Evolutionary conservation across 345 rosid species (phyloP).

Genomic region (Gossypium thurberi): DNA sequence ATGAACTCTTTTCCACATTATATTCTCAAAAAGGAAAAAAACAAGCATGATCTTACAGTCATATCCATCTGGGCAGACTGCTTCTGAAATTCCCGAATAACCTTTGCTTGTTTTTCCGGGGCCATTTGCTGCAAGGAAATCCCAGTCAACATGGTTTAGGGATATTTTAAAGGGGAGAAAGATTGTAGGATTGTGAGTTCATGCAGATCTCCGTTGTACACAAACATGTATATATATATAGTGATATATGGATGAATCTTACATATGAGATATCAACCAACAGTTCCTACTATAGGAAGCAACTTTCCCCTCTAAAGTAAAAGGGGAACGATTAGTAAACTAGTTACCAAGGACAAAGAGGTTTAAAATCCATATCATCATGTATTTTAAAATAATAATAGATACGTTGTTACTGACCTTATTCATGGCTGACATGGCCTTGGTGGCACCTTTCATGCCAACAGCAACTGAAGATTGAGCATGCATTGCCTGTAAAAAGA

Average conservation of each 20-base stretch:
- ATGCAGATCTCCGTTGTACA: background rate
- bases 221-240: background rate
- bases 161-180: background rate
- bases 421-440: conserved; percentile 85
- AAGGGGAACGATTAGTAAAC: background rate
- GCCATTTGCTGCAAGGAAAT: conserved; percentile 73
- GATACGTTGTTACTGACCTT: conserved; percentile 41
- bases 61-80: conserved; percentile 96
- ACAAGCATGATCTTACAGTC: conserved; percentile 58
- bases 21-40: conserved; percentile 8
- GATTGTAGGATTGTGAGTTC: background rate
- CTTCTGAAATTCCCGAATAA: conserved; percentile 75
- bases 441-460: conserved; percentile 87
- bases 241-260: background rate
- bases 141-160: background rate
- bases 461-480: conserved; percentile 88
- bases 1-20: background rate
- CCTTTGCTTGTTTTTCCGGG: conserved; percentile 81
- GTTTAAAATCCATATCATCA: background rate
- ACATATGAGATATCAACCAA: background rate
- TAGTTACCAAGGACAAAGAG: background rate
- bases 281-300: background rate
- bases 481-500: conserved; percentile 69
- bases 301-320: background rate
- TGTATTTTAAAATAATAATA: background rate